Percentiles rank a stretch among this genome's conserved stretches.
phyloP scores from a whole-genome alignment of 805 yeast genomes.

The Saccharomyces eubayanus region DNA sequence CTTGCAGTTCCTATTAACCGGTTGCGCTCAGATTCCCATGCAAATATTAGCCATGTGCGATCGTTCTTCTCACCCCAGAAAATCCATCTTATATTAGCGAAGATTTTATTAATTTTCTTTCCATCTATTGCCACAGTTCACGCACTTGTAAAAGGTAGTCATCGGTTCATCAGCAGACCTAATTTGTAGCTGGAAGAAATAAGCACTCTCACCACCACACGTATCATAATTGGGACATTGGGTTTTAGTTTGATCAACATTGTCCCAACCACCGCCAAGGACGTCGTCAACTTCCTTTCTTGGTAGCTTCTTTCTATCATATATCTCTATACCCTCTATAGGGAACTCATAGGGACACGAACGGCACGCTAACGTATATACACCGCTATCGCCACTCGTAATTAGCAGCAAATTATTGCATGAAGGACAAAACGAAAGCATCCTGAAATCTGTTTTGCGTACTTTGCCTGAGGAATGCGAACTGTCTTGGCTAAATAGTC shows the following conservation, averaged over 20 bases:
- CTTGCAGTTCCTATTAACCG: neutral
- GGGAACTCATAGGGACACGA: slow-evolving; percentile 96
- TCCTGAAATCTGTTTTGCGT: slow-evolving; percentile 20
- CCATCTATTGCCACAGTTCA: slow-evolving; percentile 91
- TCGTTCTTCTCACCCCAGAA: neutral
- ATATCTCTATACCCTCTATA: slow-evolving; percentile 73
- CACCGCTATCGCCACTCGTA: slow-evolving; percentile 49
- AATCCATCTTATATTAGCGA: neutral
- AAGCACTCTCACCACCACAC: slow-evolving; percentile 87
- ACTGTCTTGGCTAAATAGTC: neutral
- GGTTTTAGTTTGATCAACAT: slow-evolving; percentile 89
- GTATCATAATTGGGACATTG: slow-evolving; percentile 77
- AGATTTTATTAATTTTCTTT: slow-evolving; percentile 65
- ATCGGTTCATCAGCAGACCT: slow-evolving; percentile 98
- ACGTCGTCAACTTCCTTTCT: slow-evolving; percentile 94
- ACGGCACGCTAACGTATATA: slow-evolving; percentile 72
- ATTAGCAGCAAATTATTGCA: slow-evolving; percentile 84
- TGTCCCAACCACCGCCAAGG: slow-evolving; percentile 97
- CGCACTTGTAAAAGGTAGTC: slow-evolving; percentile 96
- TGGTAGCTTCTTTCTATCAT: slow-evolving; percentile 72
- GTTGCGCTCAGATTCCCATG: neutral
- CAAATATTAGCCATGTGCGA: neutral
- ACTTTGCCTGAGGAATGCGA: neutral
- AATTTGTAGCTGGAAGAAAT: slow-evolving; percentile 92
- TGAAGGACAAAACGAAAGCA: slow-evolving; percentile 92